Evolutionary conservation across 2,329 filamentous ascomycete species (phyloP).

Genomic region (Cercospora sojina): DNA sequence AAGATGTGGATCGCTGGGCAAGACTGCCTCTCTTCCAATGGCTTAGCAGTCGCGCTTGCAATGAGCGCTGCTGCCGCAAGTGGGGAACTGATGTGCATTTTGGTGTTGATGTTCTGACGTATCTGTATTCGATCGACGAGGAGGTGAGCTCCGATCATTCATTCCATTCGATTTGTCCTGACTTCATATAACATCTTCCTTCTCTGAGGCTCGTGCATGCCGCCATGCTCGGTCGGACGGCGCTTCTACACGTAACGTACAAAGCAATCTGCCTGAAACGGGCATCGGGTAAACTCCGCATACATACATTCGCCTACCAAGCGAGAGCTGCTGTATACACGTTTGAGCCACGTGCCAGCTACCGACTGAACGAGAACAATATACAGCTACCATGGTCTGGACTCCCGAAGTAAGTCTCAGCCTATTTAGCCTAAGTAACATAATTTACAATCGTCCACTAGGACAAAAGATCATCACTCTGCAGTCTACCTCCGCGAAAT

Average conservation of each 20-base stretch:
- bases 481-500: neutral
- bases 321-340: neutral
- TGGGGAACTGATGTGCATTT: conserved; percentile 4
- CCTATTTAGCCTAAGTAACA: neutral
- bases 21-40: conserved; percentile 9
- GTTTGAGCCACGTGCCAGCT: neutral
- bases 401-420: neutral
- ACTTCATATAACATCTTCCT: neutral
- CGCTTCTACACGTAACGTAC: neutral
- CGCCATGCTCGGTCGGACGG: conserved; percentile 3
- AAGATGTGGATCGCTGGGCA: conserved; percentile 49
- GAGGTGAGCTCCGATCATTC: neutral
- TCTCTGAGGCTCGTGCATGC: neutral
- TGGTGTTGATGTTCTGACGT: neutral
- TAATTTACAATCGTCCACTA: neutral
- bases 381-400: neutral
- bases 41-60: neutral
- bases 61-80: neutral
- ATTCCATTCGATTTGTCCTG: neutral
- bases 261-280: conserved; percentile 7
- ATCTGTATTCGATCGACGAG: neutral
- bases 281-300: neutral
- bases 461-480: neutral
- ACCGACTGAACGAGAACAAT: neutral
- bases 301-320: neutral